Percentiles rank a stretch among this genome's conserved stretches.
Evolutionary conservation across 352 stramenopile species (phyloP).

Genomic region (Pythium dissimile): DNA sequence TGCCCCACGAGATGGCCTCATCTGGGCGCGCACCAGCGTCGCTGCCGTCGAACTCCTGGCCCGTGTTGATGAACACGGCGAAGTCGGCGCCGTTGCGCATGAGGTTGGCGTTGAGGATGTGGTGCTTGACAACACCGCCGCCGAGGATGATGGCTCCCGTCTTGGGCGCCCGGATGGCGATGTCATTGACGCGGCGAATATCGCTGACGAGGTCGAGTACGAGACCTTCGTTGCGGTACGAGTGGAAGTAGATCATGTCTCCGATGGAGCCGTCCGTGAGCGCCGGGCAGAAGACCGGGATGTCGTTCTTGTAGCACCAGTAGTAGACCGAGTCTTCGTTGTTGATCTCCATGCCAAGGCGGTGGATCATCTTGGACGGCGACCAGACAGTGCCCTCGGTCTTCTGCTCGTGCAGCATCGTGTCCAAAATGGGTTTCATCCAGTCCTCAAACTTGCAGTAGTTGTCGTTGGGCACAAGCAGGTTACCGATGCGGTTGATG

Average conservation of each 20-base stretch:
- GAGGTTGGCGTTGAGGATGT: constrained; percentile 99
- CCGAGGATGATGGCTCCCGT: constrained; percentile 98
- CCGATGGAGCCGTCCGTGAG: constrained; percentile 99
- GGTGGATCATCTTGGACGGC: constrained; percentile 96
- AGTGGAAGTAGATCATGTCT: constrained; percentile 99
- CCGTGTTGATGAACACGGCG: constrained; percentile 99
- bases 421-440: constrained; percentile 95
- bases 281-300: constrained; percentile 99
- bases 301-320: constrained; percentile 99
- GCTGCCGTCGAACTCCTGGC: constrained; percentile 97
- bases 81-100: constrained; percentile 99
- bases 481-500: constrained; percentile 99
- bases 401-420: constrained; percentile 98
- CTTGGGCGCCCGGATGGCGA: constrained; percentile 92
- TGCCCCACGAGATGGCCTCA: constrained; percentile 99
- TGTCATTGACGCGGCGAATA: constrained; percentile 98
- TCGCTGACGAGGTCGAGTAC: constrained; percentile 97
- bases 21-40: constrained; percentile 97
- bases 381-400: constrained; percentile 91
- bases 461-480: constrained; percentile 99
- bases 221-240: constrained; percentile 97
- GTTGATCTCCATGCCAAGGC: constrained; percentile 97
- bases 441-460: constrained; percentile 99
- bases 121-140: constrained; percentile 97
- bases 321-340: constrained; percentile 99